Conservation (phyloP, 495 filamentous ascomycete species). For the Neurospora sp. region DNA sequence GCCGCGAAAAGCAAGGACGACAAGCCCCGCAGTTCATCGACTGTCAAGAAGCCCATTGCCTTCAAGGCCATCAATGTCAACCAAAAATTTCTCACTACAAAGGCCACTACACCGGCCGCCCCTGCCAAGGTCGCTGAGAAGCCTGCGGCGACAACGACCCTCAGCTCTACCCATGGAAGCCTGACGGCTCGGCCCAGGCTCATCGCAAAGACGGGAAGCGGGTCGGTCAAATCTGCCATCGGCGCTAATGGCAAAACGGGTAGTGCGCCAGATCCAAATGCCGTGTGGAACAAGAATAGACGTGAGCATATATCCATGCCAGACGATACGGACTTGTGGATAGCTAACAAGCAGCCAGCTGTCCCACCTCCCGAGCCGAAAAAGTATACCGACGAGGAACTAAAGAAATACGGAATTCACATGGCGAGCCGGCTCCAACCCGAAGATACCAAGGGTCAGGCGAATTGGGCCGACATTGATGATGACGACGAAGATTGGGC, state of each 20-base stretch:
- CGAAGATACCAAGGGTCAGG: slow-evolving; percentile 64
- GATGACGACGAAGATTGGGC: slow-evolving; percentile 99
- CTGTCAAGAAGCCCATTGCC: slow-evolving; percentile 68
- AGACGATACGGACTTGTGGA: not conserved
- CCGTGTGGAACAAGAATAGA: slow-evolving; percentile 98
- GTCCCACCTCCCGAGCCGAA: slow-evolving; percentile 72
- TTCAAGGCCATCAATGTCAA: slow-evolving; percentile 97
- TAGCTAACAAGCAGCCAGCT: slow-evolving; percentile 36
- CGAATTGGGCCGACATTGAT: slow-evolving; percentile 96
- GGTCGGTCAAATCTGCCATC: slow-evolving; percentile 39
- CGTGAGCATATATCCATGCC: slow-evolving; percentile 39
- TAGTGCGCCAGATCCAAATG: slow-evolving; percentile 48
- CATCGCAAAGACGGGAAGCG: slow-evolving; percentile 44
- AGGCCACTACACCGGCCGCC: slow-evolving; percentile 28
- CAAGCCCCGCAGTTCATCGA: slow-evolving; percentile 55
- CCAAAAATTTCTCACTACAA: slow-evolving; percentile 66
- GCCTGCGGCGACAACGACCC: slow-evolving; percentile 14
- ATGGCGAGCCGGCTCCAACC: slow-evolving; percentile 83
- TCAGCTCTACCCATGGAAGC: slow-evolving; percentile 28
- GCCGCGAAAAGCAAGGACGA: slow-evolving; percentile 43
- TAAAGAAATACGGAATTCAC: slow-evolving; percentile 94
- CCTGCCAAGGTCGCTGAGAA: slow-evolving; percentile 45
- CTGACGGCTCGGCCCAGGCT: slow-evolving; percentile 40
- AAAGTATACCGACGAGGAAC: slow-evolving; percentile 92
- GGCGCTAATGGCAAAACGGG: slow-evolving; percentile 48